Base-by-base conservation (phyloP, 2,329 filamentous ascomycete species). In the Neopestalotiopsis sp. region DNA sequence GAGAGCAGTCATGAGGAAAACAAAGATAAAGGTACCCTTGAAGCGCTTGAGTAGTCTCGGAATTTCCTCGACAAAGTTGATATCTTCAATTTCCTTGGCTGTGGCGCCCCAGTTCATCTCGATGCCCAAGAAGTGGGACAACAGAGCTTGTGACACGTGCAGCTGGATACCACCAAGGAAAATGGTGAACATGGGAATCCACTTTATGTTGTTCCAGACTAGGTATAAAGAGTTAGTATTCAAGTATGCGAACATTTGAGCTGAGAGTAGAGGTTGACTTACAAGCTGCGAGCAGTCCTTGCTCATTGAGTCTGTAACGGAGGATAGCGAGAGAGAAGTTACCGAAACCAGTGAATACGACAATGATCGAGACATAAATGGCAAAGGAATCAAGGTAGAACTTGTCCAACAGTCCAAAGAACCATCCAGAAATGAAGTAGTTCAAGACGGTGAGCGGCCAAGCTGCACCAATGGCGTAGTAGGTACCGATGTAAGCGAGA, bases 351-450 rank as follows among this genome's bases (percentile, higher is more conserved):
- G 77, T 76, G 65, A 79, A 79, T 20, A 79, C 77, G 40, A 79
- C 76, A 34, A 79, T 74, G 65, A 79, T 74, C 5, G 77, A 77
- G 24, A 79, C 67, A 67, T 74, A 79, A 59, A 79, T 78, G 59
- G 77, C 76, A 68, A 79, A 79, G 9, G 77, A 79, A 80, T 95
- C 92, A 24, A 95, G 86, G 77, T 91, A 91, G 62, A 90, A 91
- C 76, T 92, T 93, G 71, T 79, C 77, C 67, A 74, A 76, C 20
- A 77, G 68, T 17, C 77, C 77, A 56, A 77, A 79, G 81, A 88
- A 92, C 90, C 91, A 94, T 69, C 92, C 92, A 72, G 91, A 88
- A 57, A 92, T 81, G 80, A 94, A 93, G 82, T 94, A 94, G 82
- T 94, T 94, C 78, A 85, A 84, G 6, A 89, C 84, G 1, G 91